Base-by-base conservation (phyloP, 257 asterid genomes). In the Solanum gracilifrons region DNA sequence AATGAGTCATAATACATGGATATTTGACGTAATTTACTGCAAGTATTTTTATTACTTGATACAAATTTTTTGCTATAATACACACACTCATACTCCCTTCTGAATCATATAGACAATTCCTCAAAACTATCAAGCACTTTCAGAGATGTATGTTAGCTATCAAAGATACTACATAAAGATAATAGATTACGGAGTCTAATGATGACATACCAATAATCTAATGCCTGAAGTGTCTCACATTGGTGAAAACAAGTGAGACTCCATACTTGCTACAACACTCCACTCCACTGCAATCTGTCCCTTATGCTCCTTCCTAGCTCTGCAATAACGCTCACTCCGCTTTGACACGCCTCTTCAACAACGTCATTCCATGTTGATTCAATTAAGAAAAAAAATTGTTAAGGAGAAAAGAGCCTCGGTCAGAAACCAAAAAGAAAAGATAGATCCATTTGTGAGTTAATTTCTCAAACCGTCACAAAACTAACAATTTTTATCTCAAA, bases 281-380 rank as follows among this genome's bases (percentile, higher is more conserved):
- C 62, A 95, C 87, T 7, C 97, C 64, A 94, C 87, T 9, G 98
- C 98, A 89, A 95, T 98, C 73, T 88, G 36, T 96, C 99, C 92
- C 97, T 93, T 60, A 92, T 94, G 94, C 97, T 94, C 4, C 99
- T 98, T 29, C 99, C 98, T 3, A 98, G 99, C 88, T 96, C 99
- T 13, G 95, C 96, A 83, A 96, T 94, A 27, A 94, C 92, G 32
- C 94, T 82, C 12, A 95, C 77, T 73, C 98, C 96, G 77, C 96
- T 94, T 89, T 94, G 89, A 85, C 98, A 95, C 18, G 97, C 98
- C 93, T 96, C 99, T 92, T 96, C 99, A 72, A 96, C 99, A 21
- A 98, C 94, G 91, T 95, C 99, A 29, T 94, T 93, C 99, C 98
- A 95, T 1, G 98, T 98, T 95, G 93, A 92, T 60, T 64, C 23